Conservation (phyloP, 768 basidiomycete genomes). For the Lepiota subincarnata region DNA sequence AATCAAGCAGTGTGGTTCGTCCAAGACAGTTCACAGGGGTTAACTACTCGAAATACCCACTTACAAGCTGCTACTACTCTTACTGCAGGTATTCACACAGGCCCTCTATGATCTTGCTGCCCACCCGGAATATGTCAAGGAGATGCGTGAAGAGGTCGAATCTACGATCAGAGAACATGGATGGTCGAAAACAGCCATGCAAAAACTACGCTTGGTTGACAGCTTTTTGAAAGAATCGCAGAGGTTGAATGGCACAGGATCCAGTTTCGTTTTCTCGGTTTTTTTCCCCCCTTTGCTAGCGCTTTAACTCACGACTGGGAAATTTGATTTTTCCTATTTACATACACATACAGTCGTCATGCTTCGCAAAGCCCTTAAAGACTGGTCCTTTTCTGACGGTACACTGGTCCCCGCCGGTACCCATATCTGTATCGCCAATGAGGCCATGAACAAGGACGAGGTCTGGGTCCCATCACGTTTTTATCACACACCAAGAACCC, state of each 20-base stretch:
- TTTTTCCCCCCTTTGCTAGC: not conserved
- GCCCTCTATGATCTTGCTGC: constrained; percentile 31
- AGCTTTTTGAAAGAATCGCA: constrained; percentile 40
- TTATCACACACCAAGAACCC: not conserved
- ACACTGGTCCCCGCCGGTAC: constrained; percentile 16
- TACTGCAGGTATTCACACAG: constrained; percentile 27
- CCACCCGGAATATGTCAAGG: constrained; percentile 25
- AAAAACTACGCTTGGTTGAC: constrained; percentile 38
- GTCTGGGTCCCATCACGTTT: constrained; percentile 11
- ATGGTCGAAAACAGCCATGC: constrained; percentile 29
- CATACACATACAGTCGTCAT: constrained; percentile 23
- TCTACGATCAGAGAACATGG: constrained; percentile 26
- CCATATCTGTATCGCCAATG: constrained; percentile 24
- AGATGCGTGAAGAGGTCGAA: constrained; percentile 39
- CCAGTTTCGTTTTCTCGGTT: not conserved
- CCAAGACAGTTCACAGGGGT: too few species aligned
- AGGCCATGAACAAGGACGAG: constrained; percentile 27
- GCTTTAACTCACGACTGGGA: too few species aligned
- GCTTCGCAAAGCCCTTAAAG: constrained; percentile 28
- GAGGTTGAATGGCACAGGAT: constrained; percentile 2
- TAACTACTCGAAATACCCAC: too few species aligned
- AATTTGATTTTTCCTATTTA: not conserved
- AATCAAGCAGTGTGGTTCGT: constrained; percentile 36
- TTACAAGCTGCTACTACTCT: not conserved
- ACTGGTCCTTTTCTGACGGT: constrained; percentile 42